Percentiles rank a stretch among this genome's conserved stretches.
These are phyloP conservation scores for Cynanchum wilfordii DNA, from an alignment of 257 asterid genomes.

Conservation along the genomic window DNA sequence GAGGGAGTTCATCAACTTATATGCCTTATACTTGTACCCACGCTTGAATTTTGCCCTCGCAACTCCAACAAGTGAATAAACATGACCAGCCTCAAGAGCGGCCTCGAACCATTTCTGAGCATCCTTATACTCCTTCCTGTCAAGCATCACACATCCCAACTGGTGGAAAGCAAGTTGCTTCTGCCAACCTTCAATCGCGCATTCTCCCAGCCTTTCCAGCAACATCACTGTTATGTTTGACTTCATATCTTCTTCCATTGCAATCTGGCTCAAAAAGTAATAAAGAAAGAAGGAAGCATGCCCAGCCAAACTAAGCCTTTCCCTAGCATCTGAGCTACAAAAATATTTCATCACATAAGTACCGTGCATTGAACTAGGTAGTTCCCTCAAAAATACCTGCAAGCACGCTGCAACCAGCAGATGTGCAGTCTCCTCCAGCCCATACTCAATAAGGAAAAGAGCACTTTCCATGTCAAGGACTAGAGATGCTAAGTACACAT, in stretches of 20 bases:
- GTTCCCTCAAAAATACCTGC: conserved; percentile 86
- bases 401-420: conserved; percentile 89
- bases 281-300: conserved; percentile 82
- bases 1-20: conserved; percentile 67
- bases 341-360: conserved; percentile 52
- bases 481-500: conserved; percentile 59
- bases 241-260: conserved; percentile 81
- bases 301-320: conserved; percentile 51
- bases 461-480: conserved; percentile 65
- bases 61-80: conserved; percentile 71
- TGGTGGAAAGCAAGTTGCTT: conserved; percentile 77
- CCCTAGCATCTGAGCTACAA: conserved; percentile 63
- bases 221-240: conserved; percentile 81
- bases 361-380: conserved; percentile 61
- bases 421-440: conserved; percentile 74
- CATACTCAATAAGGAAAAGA: conserved; percentile 59
- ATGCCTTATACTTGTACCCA: conserved; percentile 84
- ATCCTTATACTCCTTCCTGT: conserved; percentile 82
- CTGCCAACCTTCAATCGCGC: conserved; percentile 72
- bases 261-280: conserved; percentile 62
- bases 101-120: conserved; percentile 88
- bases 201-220: conserved; percentile 77
- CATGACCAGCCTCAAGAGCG: conserved; percentile 67
- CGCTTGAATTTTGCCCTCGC: conserved; percentile 81
- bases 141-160: conserved; percentile 91